Percentiles rank a stretch among this genome's conserved stretches.
phyloP scores from a whole-genome alignment of 2,329 filamentous ascomycete species.

The Aureobasidium sp. region DNA sequence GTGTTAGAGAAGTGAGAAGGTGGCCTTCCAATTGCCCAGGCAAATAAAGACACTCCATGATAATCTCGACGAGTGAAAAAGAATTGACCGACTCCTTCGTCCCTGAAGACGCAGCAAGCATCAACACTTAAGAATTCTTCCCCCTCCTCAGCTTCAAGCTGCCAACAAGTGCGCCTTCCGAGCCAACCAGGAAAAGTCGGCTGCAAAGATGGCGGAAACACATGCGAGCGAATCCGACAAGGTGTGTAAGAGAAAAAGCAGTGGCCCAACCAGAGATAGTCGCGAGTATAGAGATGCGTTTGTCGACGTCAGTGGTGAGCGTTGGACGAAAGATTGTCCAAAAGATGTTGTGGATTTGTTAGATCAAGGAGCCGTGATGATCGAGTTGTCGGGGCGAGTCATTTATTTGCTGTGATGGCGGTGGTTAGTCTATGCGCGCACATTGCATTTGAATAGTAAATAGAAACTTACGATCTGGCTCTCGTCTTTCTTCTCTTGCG shows the following conservation, averaged over 20 bases:
- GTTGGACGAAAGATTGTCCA: background rate
- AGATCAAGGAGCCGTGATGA: slow-evolving; percentile 18
- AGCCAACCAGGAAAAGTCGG: slow-evolving; percentile 7
- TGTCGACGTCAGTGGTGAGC: slow-evolving; percentile 9
- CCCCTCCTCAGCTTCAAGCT: slow-evolving; percentile 13
- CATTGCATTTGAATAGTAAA: too few species aligned
- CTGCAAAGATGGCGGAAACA: slow-evolving; percentile 13
- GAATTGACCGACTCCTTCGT: slow-evolving; percentile 12
- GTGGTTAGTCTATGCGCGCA: slow-evolving; percentile 18
- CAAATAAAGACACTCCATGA: slow-evolving; percentile 8
- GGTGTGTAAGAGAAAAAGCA: slow-evolving; percentile 2
- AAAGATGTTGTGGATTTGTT: background rate
- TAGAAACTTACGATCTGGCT: slow-evolving; percentile 74
- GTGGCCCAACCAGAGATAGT: background rate
- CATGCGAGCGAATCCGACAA: slow-evolving; percentile 14
- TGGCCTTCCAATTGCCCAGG: slow-evolving; percentile 6
- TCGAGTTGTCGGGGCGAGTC: slow-evolving; percentile 34
- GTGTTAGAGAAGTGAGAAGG: slow-evolving; percentile 5
- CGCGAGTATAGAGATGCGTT: slow-evolving; percentile 12
- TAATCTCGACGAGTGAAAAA: slow-evolving; percentile 10
- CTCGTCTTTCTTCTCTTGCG: slow-evolving; percentile 99
- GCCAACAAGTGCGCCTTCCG: slow-evolving; percentile 10
- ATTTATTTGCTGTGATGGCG: slow-evolving; percentile 36
- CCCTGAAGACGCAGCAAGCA: background rate
- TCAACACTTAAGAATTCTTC: background rate